Evolutionary conservation across 805 yeast genomes (phyloP).

Genomic region (Nakazawaea peltata): DNA sequence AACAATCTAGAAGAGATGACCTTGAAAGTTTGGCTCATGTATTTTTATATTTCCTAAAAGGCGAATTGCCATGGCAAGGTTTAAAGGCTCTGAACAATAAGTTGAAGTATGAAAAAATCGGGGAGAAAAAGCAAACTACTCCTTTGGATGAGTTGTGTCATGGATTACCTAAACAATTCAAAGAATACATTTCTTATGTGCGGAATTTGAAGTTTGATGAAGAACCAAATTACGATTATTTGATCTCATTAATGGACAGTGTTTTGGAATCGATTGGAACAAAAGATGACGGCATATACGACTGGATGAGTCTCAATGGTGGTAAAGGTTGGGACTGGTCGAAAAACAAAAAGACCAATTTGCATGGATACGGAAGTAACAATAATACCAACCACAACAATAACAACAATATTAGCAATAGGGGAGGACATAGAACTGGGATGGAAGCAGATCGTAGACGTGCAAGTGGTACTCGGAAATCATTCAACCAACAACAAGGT

Average conservation of each 20-base stretch:
- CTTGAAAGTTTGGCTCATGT: constrained; percentile 79
- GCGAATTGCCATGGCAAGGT: constrained; percentile 89
- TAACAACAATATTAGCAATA: too few relatives aligned
- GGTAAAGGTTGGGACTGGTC: constrained; percentile 79
- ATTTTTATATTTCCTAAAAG: constrained; percentile 68
- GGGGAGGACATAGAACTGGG: constrained; percentile 11
- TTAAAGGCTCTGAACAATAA: constrained; percentile 81
- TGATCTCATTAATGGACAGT: constrained; percentile 51
- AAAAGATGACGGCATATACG: constrained; percentile 60
- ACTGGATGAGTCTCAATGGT: constrained; percentile 74
- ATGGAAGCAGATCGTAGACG: neutral
- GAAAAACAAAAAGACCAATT: constrained; percentile 68
- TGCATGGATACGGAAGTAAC: constrained; percentile 66
- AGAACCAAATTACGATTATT: constrained; percentile 68
- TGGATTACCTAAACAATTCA: constrained; percentile 66
- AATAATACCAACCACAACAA: constrained; percentile 14
- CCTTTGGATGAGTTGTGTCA: constrained; percentile 54
- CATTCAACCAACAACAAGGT: constrained; percentile 9
- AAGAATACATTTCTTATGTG: constrained; percentile 63
- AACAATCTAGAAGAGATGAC: constrained; percentile 78
- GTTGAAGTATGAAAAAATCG: constrained; percentile 76
- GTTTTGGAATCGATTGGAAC: constrained; percentile 51
- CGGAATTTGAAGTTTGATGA: constrained; percentile 69
- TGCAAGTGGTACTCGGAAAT: constrained; percentile 10
- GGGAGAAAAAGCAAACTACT: constrained; percentile 69